These are phyloP conservation scores for Corylus americana DNA, from an alignment of 306 rosid species.

Conservation along the genomic window DNA sequence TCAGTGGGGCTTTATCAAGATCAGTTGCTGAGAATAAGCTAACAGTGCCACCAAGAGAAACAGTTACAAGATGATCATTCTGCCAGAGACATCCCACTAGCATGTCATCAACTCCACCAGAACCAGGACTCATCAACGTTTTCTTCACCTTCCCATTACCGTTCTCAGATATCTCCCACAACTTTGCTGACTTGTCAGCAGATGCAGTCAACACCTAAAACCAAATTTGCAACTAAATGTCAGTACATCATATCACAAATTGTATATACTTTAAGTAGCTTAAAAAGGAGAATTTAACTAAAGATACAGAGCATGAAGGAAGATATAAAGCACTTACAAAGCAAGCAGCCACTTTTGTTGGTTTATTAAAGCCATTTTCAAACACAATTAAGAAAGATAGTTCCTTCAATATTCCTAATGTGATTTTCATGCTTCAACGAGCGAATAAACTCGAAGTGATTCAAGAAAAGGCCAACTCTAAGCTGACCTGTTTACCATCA, in stretches of 20 bases:
- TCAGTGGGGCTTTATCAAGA: conserved; percentile 73
- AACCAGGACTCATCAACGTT: conserved; percentile 69
- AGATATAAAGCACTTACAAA: not conserved
- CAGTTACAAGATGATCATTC: conserved; percentile 73
- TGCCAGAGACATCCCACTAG: conserved; percentile 91
- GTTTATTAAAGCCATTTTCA: not conserved
- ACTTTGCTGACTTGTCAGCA: conserved; percentile 91
- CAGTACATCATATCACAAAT: conserved; percentile 25
- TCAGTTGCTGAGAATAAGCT: conserved; percentile 71
- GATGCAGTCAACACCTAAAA: conserved; percentile 85
- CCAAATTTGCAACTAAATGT: conserved; percentile 21
- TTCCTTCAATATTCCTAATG: not conserved
- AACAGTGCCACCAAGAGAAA: conserved; percentile 90
- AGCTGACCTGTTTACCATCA: conserved; percentile 82
- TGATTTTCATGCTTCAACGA: not conserved
- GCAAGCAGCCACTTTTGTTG: not conserved
- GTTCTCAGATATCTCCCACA: conserved; percentile 85
- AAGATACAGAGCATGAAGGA: not conserved
- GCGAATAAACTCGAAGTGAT: not conserved
- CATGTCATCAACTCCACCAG: conserved; percentile 96
- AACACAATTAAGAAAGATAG: not conserved
- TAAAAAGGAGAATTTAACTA: not conserved
- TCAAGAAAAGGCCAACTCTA: not conserved
- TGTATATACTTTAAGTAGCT: conserved; percentile 1
- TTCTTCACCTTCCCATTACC: conserved; percentile 70